These are phyloP conservation scores for Pythium oligandrum DNA, from an alignment of 352 stramenopile genomes.

Conservation along the genomic window DNA sequence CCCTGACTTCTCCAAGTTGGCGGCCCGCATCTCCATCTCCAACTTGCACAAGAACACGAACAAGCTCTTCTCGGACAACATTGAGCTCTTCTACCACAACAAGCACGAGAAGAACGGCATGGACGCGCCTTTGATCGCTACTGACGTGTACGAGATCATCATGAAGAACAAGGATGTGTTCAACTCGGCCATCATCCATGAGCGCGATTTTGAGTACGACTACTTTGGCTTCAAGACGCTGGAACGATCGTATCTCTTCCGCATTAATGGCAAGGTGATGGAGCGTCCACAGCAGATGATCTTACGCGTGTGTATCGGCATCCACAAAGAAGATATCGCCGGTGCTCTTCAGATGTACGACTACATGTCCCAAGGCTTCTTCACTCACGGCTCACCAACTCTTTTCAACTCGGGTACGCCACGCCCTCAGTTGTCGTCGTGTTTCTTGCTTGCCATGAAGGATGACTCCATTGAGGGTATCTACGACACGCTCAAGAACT, in stretches of 20 bases:
- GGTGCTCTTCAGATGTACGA: constrained; percentile 96
- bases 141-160: constrained; percentile 95
- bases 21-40: constrained; percentile 97
- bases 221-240: constrained; percentile 99
- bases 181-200: constrained; percentile 96
- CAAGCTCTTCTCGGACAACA: constrained; percentile 93
- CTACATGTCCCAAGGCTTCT: constrained; percentile 95
- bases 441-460: constrained; percentile 98
- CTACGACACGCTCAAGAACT: constrained; percentile 99
- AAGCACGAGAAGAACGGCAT: constrained; percentile 95
- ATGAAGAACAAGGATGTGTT: constrained; percentile 95
- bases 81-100: constrained; percentile 94
- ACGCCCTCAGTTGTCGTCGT: constrained; percentile 96
- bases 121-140: constrained; percentile 89
- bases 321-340: constrained; percentile 97
- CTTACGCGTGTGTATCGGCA: constrained; percentile 97
- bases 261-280: constrained; percentile 92
- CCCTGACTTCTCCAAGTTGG: constrained; percentile 98
- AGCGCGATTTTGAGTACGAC: constrained; percentile 98
- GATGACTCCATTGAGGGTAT: constrained; percentile 99
- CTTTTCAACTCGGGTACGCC: constrained; percentile 99
- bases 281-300: constrained; percentile 99
- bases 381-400: constrained; percentile 98
- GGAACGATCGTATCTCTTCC: constrained; percentile 96
- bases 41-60: constrained; percentile 99